A percentile compares a stretch with the other conserved stretches of the same genome.
Evolutionary conservation across 768 basidiomycete genomes (phyloP).

Genomic region (Xerocomellus intermedius): DNA sequence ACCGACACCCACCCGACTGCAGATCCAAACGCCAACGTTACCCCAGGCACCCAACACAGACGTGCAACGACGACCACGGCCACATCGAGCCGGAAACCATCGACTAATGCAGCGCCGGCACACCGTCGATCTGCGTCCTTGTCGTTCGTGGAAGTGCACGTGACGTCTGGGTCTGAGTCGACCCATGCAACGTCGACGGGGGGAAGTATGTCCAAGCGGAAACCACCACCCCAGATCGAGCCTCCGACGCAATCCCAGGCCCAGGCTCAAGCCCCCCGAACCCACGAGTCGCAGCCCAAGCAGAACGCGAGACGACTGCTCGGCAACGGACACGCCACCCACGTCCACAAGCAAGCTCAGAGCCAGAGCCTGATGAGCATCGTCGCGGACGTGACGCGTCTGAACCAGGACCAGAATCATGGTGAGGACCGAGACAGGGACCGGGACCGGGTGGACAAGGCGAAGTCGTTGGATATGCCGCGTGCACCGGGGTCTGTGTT

Average conservation of each 20-base stretch:
- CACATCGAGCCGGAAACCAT: not conserved
- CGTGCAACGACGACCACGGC: conserved; percentile 4
- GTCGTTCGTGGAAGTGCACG: conserved; percentile 1
- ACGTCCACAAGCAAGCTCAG: conserved; percentile 2
- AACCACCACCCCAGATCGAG: conserved; percentile 3
- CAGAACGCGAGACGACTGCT: not conserved
- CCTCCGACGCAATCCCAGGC: not conserved
- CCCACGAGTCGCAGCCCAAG: conserved; percentile 8
- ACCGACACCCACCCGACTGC: not conserved
- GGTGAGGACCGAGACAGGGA: not conserved
- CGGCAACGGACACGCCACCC: conserved; percentile 15
- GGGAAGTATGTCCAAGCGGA: conserved; percentile 8
- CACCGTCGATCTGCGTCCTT: conserved; percentile 20
- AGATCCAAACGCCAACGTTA: not conserved
- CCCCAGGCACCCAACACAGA: not conserved
- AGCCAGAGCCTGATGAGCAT: conserved; percentile 60
- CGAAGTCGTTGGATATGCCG: conserved; percentile 25
- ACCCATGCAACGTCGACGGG: not conserved
- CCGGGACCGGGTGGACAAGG: not conserved
- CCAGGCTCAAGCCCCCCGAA: not conserved
- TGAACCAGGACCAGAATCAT: conserved; percentile 37
- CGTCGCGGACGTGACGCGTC: conserved; percentile 56
- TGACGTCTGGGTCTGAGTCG: not conserved
- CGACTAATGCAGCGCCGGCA: not conserved
- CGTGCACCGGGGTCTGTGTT: conserved; percentile 19